phyloP scores from a whole-genome alignment of 169 alveolate species.

The Plasmodium coatneyi region DNA sequence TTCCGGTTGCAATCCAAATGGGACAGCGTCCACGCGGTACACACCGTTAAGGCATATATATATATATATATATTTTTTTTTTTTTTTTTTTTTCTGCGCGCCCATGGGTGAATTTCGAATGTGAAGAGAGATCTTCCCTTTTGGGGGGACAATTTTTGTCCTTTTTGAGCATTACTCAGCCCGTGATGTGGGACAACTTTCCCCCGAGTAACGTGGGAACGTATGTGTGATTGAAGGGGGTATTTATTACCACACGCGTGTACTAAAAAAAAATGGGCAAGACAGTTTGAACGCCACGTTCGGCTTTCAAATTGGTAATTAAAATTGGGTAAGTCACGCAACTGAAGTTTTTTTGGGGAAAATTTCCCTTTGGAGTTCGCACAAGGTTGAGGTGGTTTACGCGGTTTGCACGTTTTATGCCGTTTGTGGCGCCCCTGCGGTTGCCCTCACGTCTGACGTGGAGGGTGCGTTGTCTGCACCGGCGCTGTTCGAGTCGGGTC shows the following conservation, averaged over 20 bases:
- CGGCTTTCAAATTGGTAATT: background rate
- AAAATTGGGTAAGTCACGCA: background rate
- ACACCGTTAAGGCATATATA: background rate
- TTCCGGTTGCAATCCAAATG: too few species aligned
- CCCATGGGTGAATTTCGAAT: background rate
- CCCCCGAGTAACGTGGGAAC: background rate
- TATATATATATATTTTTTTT: too few species aligned
- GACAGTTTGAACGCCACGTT: background rate
- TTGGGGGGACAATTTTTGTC: background rate
- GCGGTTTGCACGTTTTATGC: background rate
- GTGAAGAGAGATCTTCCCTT: background rate
- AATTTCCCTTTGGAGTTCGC: background rate
- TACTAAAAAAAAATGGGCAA: too few species aligned
- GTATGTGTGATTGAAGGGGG: background rate
- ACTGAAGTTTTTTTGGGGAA: background rate
- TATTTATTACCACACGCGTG: background rate
- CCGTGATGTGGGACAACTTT: background rate
- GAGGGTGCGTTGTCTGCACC: background rate
- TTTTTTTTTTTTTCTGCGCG: background rate
- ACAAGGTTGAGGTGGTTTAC: background rate
- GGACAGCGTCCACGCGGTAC: background rate
- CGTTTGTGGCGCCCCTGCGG: background rate
- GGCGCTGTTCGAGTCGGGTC: background rate
- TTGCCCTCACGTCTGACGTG: background rate
- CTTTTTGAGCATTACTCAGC: background rate